Evolutionary conservation across 768 basidiomycete genomes (phyloP).

Genomic region (Tricholomella constricta): DNA sequence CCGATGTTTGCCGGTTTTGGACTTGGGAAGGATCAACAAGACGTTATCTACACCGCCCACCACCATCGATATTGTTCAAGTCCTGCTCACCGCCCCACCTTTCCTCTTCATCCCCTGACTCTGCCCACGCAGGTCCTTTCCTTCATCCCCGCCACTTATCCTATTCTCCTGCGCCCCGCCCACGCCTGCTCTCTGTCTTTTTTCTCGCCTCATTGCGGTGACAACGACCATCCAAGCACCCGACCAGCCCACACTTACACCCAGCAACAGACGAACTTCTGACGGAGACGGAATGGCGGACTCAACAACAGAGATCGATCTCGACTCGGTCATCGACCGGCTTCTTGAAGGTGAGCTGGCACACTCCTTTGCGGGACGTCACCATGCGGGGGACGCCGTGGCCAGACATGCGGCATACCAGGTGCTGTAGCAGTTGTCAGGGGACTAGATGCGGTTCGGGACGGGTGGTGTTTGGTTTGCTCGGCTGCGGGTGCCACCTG

Average conservation of each 20-base stretch:
- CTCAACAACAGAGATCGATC: constrained; percentile 89
- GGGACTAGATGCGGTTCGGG: background rate
- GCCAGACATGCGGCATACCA: background rate
- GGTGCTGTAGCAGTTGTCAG: background rate
- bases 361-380: constrained; percentile 6
- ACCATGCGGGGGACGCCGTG: background rate
- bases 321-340: constrained; percentile 99
- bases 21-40: constrained; percentile 30
- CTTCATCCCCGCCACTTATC: constrained; percentile 8
- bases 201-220: constrained; percentile 11
- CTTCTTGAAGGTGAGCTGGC: constrained; percentile 87
- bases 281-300: constrained; percentile 62
- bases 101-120: constrained; percentile 12
- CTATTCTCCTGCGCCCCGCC: background rate
- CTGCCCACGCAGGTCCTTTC: constrained; percentile 16
- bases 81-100: constrained; percentile 14
- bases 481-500: constrained; percentile 16
- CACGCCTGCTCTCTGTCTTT: constrained; percentile 14
- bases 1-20: constrained; percentile 45
- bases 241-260: constrained; percentile 4
- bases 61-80: constrained; percentile 42
- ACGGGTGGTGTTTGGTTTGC: background rate
- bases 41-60: constrained; percentile 50
- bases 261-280: constrained; percentile 10
- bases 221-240: constrained; percentile 6